phyloP scores from a whole-genome alignment of 805 yeast species.

The Debaryomyces hansenii region DNA sequence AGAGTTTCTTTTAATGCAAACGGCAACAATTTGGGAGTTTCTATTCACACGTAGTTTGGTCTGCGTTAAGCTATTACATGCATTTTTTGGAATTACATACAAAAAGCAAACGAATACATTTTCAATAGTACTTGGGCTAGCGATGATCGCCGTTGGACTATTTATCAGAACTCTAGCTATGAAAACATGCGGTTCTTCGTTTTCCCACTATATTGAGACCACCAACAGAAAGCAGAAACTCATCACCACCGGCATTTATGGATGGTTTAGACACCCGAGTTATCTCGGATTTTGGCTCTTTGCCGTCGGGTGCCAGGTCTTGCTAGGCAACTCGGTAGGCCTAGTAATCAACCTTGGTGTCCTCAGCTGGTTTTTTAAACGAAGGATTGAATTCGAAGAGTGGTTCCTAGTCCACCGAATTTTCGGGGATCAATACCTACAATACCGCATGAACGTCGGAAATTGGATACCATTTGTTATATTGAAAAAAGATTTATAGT shows the following conservation, averaged over 20 bases:
- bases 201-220: slow-evolving; percentile 32
- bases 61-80: neutral
- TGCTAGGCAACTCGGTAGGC: slow-evolving; percentile 22
- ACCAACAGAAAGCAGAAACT: slow-evolving; percentile 12
- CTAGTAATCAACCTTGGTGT: slow-evolving; percentile 15
- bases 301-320: slow-evolving; percentile 30
- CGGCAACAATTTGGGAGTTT: slow-evolving; percentile 22
- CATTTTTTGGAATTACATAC: slow-evolving; percentile 1
- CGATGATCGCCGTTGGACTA: slow-evolving; percentile 22
- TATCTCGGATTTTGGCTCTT: slow-evolving; percentile 38
- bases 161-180: slow-evolving; percentile 28
- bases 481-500: slow-evolving; percentile 5
- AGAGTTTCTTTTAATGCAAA: slow-evolving; percentile 30
- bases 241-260: slow-evolving; percentile 34
- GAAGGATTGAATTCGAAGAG: slow-evolving; percentile 37
- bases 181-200: slow-evolving; percentile 33
- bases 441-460: slow-evolving; percentile 22
- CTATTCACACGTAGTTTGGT: slow-evolving; percentile 6
- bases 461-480: slow-evolving; percentile 28
- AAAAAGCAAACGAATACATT: neutral
- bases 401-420: slow-evolving; percentile 22
- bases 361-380: slow-evolving; percentile 25
- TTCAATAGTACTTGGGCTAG: slow-evolving; percentile 11
- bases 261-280: slow-evolving; percentile 35
- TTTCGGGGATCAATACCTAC: slow-evolving; percentile 28